Evolutionary conservation across 2,329 filamentous ascomycete species (phyloP).

Genomic region (Aphanocladium album): DNA sequence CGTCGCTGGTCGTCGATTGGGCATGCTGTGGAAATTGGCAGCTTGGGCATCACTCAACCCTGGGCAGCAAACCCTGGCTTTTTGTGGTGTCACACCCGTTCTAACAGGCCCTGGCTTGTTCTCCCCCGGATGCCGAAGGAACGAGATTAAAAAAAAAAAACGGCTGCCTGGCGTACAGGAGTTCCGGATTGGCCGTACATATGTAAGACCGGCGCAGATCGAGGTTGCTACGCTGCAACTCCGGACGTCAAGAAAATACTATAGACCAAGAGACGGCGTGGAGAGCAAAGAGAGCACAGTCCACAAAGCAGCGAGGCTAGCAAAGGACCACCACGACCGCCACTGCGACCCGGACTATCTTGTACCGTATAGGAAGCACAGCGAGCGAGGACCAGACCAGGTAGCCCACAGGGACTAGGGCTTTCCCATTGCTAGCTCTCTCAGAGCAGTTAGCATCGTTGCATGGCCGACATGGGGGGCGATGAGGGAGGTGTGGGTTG

Average conservation of each 20-base stretch:
- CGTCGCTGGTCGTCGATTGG: slow-evolving; percentile 5
- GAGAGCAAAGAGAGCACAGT: neutral
- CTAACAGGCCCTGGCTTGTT: neutral
- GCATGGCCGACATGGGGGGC: slow-evolving; percentile 33
- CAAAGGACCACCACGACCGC: neutral
- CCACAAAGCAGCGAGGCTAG: neutral
- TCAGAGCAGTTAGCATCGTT: slow-evolving; percentile 37
- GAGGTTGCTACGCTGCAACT: slow-evolving; percentile 7
- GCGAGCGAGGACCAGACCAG: neutral
- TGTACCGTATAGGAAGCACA: neutral
- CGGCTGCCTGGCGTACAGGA: neutral
- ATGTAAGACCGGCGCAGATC: neutral
- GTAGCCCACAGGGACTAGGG: neutral
- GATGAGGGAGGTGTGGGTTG: slow-evolving; percentile 6
- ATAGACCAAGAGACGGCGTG: neutral
- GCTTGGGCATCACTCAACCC: slow-evolving; percentile 8
- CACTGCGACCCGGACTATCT: neutral
- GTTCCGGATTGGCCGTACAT: neutral
- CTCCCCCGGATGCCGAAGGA: neutral
- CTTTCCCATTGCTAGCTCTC: neutral
- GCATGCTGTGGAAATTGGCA: slow-evolving; percentile 1
- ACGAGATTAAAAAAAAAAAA: neutral
- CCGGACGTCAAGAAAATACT: neutral
- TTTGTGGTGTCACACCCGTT: neutral
- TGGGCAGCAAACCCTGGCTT: neutral